Percentiles rank a stretch among this genome's conserved stretches.
These are phyloP conservation scores for Aurantiochytrium sp. DNA, from an alignment of 108 stramenopile species.

Conservation along the genomic window DNA sequence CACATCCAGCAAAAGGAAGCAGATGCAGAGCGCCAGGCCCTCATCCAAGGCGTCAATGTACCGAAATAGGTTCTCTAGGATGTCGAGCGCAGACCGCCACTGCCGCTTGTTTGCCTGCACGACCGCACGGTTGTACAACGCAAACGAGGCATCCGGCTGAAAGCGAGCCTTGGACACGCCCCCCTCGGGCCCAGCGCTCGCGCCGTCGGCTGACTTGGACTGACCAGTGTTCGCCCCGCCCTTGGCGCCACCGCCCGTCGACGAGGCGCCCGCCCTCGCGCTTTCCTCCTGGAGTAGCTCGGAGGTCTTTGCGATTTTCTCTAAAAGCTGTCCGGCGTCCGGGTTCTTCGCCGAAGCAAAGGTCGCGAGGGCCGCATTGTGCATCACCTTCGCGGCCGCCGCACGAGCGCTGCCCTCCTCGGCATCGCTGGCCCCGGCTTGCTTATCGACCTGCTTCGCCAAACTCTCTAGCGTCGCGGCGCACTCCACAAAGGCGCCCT, in stretches of 20 bases:
- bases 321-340: background rate
- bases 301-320: background rate
- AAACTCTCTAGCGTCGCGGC: background rate
- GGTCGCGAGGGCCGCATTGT: background rate
- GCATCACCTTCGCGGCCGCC: background rate
- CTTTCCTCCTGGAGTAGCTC: background rate
- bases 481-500: background rate
- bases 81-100: background rate
- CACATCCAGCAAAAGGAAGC: background rate
- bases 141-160: background rate
- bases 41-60: constrained; percentile 20
- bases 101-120: background rate
- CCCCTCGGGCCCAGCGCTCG: background rate
- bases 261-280: background rate
- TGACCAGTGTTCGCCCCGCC: no score
- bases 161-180: background rate
- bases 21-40: constrained; percentile 1
- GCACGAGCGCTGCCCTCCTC: background rate
- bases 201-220: no score
- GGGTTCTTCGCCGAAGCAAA: background rate
- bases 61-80: background rate
- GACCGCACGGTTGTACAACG: constrained; percentile 13
- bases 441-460: background rate
- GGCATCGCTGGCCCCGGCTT: background rate
- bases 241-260: background rate